Conservation (phyloP, 1,284 basidiomycete species). For the Malassezia globosa region DNA sequence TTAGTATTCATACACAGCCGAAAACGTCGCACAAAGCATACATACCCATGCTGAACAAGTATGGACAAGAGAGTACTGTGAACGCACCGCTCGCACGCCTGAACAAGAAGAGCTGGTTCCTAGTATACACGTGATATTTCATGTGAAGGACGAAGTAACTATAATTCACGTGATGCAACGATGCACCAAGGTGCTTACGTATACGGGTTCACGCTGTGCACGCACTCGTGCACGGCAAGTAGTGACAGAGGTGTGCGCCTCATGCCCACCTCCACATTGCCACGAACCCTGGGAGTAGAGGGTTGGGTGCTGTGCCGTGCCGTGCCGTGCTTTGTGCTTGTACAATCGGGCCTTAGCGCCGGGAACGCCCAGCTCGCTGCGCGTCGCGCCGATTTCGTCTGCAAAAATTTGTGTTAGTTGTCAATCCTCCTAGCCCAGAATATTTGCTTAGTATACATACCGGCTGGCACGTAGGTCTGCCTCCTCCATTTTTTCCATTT, state of each 20-base stretch:
- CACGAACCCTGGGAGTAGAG: too few relatives aligned
- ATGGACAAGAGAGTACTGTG: slow-evolving; percentile 3
- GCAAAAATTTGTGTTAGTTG: neutral
- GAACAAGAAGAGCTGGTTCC: neutral
- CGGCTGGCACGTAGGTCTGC: slow-evolving; percentile 28
- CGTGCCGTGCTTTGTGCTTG: too few relatives aligned
- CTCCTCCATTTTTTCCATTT: slow-evolving; percentile 58
- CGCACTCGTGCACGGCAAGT: too few relatives aligned
- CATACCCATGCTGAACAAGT: slow-evolving; percentile 18
- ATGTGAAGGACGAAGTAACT: slow-evolving; percentile 12
- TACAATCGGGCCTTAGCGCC: too few relatives aligned
- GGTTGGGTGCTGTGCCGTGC: too few relatives aligned
- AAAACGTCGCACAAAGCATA: neutral
- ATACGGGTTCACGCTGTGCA: too few relatives aligned
- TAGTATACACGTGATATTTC: neutral
- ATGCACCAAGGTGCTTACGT: too few relatives aligned
- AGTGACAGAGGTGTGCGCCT: too few relatives aligned
- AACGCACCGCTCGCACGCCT: neutral
- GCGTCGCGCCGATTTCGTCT: slow-evolving; percentile 33
- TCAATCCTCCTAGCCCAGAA: too few relatives aligned
- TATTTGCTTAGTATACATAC: slow-evolving; percentile 9
- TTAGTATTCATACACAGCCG: neutral
- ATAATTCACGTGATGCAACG: slow-evolving; percentile 16
- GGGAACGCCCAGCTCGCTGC: slow-evolving; percentile 11
- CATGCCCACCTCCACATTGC: neutral